phyloP scores from a whole-genome alignment of 2,329 filamentous ascomycete genomes.

The Alternaria sp. region DNA sequence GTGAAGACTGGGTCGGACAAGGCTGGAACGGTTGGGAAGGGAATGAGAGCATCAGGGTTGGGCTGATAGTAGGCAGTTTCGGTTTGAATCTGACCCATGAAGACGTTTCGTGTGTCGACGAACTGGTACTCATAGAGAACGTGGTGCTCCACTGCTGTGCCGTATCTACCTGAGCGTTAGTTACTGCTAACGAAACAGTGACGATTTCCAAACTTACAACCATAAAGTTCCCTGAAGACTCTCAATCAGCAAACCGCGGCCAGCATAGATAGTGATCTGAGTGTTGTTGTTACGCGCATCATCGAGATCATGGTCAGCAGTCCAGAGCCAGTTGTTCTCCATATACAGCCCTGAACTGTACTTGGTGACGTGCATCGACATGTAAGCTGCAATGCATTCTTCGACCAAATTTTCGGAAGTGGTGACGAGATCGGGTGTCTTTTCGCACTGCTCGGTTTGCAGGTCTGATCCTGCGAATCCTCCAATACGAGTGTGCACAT shows the following conservation, averaged over 20 bases:
- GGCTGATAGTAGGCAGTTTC: conserved; percentile 89
- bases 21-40: conserved; percentile 67
- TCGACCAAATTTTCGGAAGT: conserved; percentile 60
- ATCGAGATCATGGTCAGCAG: conserved; percentile 83
- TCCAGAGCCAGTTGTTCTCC: conserved; percentile 94
- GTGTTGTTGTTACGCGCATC: conserved; percentile 66
- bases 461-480: conserved; percentile 81
- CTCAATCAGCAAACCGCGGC: conserved; percentile 82
- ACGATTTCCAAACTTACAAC: conserved; percentile 67
- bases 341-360: conserved; percentile 72
- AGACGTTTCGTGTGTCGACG: conserved; percentile 78
- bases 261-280: conserved; percentile 86
- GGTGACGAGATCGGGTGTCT: conserved; percentile 71
- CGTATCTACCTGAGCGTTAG: conserved; percentile 59
- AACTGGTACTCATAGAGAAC: conserved; percentile 84
- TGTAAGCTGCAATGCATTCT: conserved; percentile 76
- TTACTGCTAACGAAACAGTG: conserved; percentile 35
- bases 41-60: conserved; percentile 76
- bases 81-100: conserved; percentile 84
- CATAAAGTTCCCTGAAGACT: conserved; percentile 50
- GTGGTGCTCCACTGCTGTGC: conserved; percentile 71
- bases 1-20: conserved; percentile 75
- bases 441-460: conserved; percentile 79
- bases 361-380: conserved; percentile 59
- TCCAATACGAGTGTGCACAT: conserved; percentile 85